Evolutionary conservation across 208 protist genomes (phyloP), one percentile per base, ranked within the genome.

Genomic region (Crithidia mellificae): DNA sequence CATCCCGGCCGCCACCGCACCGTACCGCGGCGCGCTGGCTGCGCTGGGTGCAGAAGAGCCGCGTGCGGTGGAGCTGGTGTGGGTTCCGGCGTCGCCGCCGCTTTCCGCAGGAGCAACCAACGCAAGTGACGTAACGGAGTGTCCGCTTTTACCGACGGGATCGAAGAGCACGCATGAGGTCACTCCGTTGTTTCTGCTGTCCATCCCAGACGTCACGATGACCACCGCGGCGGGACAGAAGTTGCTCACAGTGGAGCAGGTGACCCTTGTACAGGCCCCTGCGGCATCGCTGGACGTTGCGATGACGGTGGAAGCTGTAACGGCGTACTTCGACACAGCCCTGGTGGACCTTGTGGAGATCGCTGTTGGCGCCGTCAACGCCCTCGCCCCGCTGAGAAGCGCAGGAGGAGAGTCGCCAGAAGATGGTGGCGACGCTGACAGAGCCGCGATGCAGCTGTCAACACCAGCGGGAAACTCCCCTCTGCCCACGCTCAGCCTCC

Each of bases 121-220:
- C n/a, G n/a, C n/a, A n/a, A n/a, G n/a, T n/a, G n/a, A n/a, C n/a
- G n/a, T n/a, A n/a, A n/a, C n/a, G n/a, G n/a, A n/a, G n/a, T n/a
- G n/a, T n/a, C n/a, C n/a, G n/a, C n/a, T n/a, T n/a, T n/a, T n/a
- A n/a, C n/a, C n/a, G n/a, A n/a, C n/a, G n/a, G n/a, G n/a, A n/a
- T n/a, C n/a, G n/a, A n/a, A n/a, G n/a, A n/a, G n/a, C n/a, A n/a
- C n/a, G n/a, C n/a, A n/a, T n/a, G n/a, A n/a, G n/a, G n/a, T n/a
- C n/a, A n/a, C n/a, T 8, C 49, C 62, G 19, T 3, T 22, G 14
- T 46, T 76, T 20, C 30, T 70, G 32, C 63, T 76, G 0, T 76
- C 63, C 0, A 24, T 76, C 12, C 55, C 70, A 3, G 70, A 76
- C 44, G 34, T 76, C 39, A 66, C 70, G 11, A 70, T 76, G 70